Evolutionary conservation across 1,284 basidiomycete species (phyloP), one percentile per base, ranked within the genome.

Genomic region (Lentinula novae-zelandiae): DNA sequence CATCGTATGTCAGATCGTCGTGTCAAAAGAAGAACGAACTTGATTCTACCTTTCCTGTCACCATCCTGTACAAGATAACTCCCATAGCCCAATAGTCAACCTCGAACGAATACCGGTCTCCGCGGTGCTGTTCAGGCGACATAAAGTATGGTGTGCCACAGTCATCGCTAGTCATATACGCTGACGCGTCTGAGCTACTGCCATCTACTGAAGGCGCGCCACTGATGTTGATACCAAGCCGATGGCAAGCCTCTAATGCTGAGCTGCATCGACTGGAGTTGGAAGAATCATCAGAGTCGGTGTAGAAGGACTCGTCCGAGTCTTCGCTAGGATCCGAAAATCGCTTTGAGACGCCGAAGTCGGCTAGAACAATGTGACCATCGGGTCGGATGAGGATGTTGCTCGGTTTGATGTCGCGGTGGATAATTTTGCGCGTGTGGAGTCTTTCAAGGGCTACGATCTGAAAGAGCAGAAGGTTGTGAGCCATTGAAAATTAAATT

Each of bases 331-430:
- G 44, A 38, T 40, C 36, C 36, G 15, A 54, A 39, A 70, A 65
- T 17, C 44, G 52, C 22, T 60, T 67, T 2, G 70, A 60, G 6
- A 65, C 49, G 0, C 70, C 67, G 57, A 70, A 68, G 53, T 68
- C 70, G 0, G 65, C 64, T 8, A 72, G 58, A 7, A 65, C 62
- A 27, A 71, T 42, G 48, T 71, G 67, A 2, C 70, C 69, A 5
- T 64, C 53, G 1, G 63, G 31, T 6, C 65, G 61, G 36, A 72
- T 62, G 15, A 69, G 51, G 20, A 71, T 67, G 44, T 71, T 71
- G 20, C 59, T 60, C 0, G 66, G 70, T 51, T 70, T 71, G 54
- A 72, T 57, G 59, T 70, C 70, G 7, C 69, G 66, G 38, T 72
- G 68, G 8, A 70, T 64, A 36, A 70, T 63, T 34, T 62, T 65